Conservation (phyloP, 129 eudicot species). For the Erigeron canadensis region DNA sequence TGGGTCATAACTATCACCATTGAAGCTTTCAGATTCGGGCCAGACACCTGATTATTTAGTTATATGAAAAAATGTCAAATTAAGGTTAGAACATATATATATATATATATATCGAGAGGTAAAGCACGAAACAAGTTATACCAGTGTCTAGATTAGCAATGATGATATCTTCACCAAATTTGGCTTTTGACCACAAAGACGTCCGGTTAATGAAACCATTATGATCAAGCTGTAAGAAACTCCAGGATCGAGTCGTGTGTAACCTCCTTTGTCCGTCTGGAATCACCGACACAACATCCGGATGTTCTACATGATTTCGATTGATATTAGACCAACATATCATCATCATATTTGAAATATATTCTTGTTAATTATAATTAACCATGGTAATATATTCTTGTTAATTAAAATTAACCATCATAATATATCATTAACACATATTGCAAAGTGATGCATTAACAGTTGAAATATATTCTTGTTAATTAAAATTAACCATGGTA, state of each 20-base stretch:
- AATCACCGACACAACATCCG: constrained; percentile 65
- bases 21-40: constrained; percentile 87
- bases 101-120: background rate
- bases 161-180: constrained; percentile 74
- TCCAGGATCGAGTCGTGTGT: constrained; percentile 89
- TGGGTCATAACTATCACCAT: constrained; percentile 51
- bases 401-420: too few species aligned
- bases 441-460: background rate
- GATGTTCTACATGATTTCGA: constrained; percentile 49
- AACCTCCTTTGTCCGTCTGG: constrained; percentile 40
- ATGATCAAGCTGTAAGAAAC: constrained; percentile 51
- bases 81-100: background rate
- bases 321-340: background rate
- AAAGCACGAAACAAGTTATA: constrained; percentile 20
- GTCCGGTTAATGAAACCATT: constrained; percentile 32
- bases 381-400: too few species aligned
- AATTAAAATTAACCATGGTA: background rate
- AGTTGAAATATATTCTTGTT: background rate
- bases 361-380: background rate
- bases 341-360: background rate
- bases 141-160: constrained; percentile 83
- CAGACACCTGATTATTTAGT: constrained; percentile 53
- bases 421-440: background rate
- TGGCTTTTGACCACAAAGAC: constrained; percentile 71
- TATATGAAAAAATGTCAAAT: background rate